These are phyloP conservation scores for Arthrobotrys megalospora DNA, from an alignment of 2,329 filamentous ascomycete species.

Conservation along the genomic window DNA sequence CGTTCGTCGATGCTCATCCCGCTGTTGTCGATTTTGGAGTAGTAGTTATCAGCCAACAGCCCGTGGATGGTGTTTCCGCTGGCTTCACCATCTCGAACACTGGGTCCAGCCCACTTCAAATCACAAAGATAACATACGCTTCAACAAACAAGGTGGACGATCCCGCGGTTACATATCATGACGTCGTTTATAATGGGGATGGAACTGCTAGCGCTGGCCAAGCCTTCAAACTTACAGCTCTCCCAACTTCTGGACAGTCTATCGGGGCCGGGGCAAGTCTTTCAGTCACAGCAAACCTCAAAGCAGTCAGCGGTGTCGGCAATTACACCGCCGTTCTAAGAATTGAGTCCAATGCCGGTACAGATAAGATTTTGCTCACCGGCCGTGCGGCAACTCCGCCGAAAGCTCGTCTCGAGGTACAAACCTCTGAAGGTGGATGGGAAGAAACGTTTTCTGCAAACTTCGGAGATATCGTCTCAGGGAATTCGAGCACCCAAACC, in stretches of 20 bases:
- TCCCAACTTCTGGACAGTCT: slow-evolving; percentile 65
- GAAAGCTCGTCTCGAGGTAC: slow-evolving; percentile 66
- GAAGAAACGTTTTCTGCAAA: slow-evolving; percentile 63
- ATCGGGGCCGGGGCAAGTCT: slow-evolving; percentile 65
- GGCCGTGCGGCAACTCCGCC: slow-evolving; percentile 66
- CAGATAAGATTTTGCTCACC: slow-evolving; percentile 65
- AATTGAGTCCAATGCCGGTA: slow-evolving; percentile 67
- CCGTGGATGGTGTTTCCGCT: slow-evolving; percentile 64
- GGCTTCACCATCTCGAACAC: slow-evolving; percentile 67
- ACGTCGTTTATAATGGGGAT: slow-evolving; percentile 65
- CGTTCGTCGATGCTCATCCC: slow-evolving; percentile 67
- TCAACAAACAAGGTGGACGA: slow-evolving; percentile 64
- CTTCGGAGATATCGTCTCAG: slow-evolving; percentile 66
- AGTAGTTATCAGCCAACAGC: slow-evolving; percentile 66
- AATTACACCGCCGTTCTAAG: slow-evolving; percentile 66
- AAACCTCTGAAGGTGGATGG: slow-evolving; percentile 67
- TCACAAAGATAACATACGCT: slow-evolving; percentile 67
- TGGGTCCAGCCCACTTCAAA: slow-evolving; percentile 66
- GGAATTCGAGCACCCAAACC: slow-evolving; percentile 64
- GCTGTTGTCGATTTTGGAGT: slow-evolving; percentile 68
- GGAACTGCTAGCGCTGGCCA: slow-evolving; percentile 65
- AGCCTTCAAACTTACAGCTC: slow-evolving; percentile 65
- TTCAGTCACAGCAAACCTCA: slow-evolving; percentile 66
- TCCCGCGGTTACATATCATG: slow-evolving; percentile 64
- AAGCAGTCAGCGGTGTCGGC: slow-evolving; percentile 64